phyloP scores from a whole-genome alignment of 768 basidiomycete genomes.

The Phylloporus scabripes region DNA sequence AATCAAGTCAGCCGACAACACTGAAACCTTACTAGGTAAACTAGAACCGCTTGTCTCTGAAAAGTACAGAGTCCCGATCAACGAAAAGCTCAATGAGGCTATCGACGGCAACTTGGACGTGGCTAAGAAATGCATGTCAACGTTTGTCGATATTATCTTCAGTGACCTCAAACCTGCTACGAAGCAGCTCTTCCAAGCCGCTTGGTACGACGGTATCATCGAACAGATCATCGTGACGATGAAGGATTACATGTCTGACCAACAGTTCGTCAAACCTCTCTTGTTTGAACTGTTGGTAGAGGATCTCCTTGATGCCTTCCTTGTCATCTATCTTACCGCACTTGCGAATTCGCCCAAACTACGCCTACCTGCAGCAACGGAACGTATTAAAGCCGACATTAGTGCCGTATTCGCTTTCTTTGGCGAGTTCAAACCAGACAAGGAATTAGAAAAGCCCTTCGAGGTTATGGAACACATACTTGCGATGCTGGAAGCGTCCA shows the following conservation, averaged over 20 bases:
- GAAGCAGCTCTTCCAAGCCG: conserved; percentile 72
- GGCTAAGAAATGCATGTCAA: conserved; percentile 94
- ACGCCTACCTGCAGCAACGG: conserved; percentile 78
- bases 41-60: conserved; percentile 89
- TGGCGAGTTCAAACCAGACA: conserved; percentile 63
- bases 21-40: conserved; percentile 78
- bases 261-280: conserved; percentile 83
- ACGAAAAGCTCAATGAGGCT: conserved; percentile 86
- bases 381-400: conserved; percentile 79
- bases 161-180: conserved; percentile 88
- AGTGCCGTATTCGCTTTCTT: conserved; percentile 77
- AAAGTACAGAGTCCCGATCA: conserved; percentile 82
- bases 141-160: conserved; percentile 90
- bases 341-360: conserved; percentile 81
- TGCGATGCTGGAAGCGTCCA: conserved; percentile 77
- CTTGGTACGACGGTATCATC: conserved; percentile 91
- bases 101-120: conserved; percentile 99
- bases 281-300: conserved; percentile 89
- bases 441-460: conserved; percentile 79
- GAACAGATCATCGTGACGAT: conserved; percentile 91
- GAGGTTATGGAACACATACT: conserved; percentile 83
- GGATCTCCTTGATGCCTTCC: conserved; percentile 86
- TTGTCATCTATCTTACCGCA: conserved; percentile 85
- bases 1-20: conserved; percentile 91
- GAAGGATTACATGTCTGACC: conserved; percentile 94